phyloP scores from a whole-genome alignment of 2,329 filamentous ascomycete species.

The Penicillium sp. region DNA sequence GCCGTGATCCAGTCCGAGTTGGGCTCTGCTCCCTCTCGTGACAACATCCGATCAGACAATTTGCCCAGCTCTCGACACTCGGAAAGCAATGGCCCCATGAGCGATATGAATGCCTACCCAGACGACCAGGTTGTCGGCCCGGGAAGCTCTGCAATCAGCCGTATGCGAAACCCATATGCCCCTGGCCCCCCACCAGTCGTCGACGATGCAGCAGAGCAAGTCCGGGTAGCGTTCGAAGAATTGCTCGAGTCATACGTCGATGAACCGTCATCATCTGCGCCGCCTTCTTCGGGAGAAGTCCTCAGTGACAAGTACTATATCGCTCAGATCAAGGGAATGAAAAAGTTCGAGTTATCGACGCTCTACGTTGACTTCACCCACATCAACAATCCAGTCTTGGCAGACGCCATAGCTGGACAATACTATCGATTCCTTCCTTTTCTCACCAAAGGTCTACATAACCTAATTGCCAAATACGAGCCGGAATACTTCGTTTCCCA shows the following conservation, averaged over 20 bases:
- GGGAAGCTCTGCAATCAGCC: constrained; percentile 47
- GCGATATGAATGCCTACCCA: constrained; percentile 57
- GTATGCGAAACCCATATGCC: constrained; percentile 49
- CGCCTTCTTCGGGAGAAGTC: constrained; percentile 53
- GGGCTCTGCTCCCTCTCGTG: constrained; percentile 34
- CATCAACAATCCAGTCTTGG: constrained; percentile 75
- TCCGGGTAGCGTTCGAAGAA: constrained; percentile 60
- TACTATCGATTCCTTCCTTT: constrained; percentile 96
- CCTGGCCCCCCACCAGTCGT: constrained; percentile 57
- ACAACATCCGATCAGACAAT: constrained; percentile 36
- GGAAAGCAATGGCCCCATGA: constrained; percentile 50
- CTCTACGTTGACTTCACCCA: constrained; percentile 71
- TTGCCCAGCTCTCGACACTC: constrained; percentile 54
- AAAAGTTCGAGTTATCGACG: constrained; percentile 59
- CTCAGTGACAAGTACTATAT: constrained; percentile 63
- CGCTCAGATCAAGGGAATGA: constrained; percentile 61
- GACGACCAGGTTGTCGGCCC: constrained; percentile 60
- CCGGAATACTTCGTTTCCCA: constrained; percentile 91
- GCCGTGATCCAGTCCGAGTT: constrained; percentile 43
- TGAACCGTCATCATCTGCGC: constrained; percentile 53
- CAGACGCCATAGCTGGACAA: constrained; percentile 79
- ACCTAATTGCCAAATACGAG: constrained; percentile 90
- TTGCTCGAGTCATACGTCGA: constrained; percentile 60
- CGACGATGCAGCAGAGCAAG: constrained; percentile 59
- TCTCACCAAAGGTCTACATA: constrained; percentile 81